phyloP scores from a whole-genome alignment of 2,329 filamentous ascomycete genomes.

The Fusarium sp. region DNA sequence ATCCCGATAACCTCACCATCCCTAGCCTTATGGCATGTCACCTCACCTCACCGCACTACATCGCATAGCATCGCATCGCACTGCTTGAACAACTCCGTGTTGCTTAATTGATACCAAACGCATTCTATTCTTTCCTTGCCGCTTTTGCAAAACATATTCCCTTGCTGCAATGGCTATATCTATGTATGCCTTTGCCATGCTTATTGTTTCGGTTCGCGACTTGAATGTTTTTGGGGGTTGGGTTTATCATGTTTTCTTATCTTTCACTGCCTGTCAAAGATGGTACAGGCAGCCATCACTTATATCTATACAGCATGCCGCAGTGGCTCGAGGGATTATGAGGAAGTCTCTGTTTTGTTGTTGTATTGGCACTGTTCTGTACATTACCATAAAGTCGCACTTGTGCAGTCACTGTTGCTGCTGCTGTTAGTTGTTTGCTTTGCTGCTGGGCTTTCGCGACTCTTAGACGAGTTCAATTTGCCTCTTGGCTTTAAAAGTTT shows the following conservation, averaged over 20 bases:
- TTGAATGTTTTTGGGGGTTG: conserved; percentile 37
- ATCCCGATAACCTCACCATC: conserved; percentile 32
- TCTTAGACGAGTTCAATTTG: conserved; percentile 53
- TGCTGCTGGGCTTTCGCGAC: conserved; percentile 49
- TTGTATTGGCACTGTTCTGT: conserved; percentile 59
- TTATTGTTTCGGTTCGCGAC: conserved; percentile 26
- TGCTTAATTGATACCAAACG: conserved; percentile 55
- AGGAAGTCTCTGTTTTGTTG: conserved; percentile 50
- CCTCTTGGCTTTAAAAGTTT: conserved; percentile 50
- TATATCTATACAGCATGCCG: conserved; percentile 47
- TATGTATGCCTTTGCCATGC: conserved; percentile 39
- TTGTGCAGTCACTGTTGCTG: conserved; percentile 55
- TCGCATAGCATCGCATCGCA: conserved; percentile 35
- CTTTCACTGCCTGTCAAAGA: conserved; percentile 38
- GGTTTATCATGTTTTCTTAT: conserved; percentile 46
- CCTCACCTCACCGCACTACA: conserved; percentile 28
- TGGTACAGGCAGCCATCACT: conserved; percentile 45
- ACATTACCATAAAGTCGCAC: conserved; percentile 65
- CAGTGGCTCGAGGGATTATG: conserved; percentile 53
- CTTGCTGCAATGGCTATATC: conserved; percentile 42
- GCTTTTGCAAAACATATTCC: conserved; percentile 37
- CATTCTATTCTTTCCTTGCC: conserved; percentile 35
- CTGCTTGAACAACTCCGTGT: conserved; percentile 47
- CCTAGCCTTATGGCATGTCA: conserved; percentile 17
- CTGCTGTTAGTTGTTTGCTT: conserved; percentile 51